phyloP scores from a whole-genome alignment of 1,284 basidiomycete genomes.

The Blastosporella zonata region DNA sequence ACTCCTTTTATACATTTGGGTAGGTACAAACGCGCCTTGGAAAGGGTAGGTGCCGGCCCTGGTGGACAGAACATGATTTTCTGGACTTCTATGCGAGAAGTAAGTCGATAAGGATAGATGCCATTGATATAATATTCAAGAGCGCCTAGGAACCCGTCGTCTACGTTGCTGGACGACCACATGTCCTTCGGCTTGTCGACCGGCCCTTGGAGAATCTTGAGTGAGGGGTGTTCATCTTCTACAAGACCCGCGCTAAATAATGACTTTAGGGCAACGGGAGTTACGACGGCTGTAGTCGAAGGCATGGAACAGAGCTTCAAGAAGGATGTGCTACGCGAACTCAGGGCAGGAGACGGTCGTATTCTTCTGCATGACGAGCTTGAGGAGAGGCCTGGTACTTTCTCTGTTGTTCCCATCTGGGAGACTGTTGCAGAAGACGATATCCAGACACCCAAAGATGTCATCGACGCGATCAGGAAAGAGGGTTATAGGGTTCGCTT shows the following conservation, averaged over 20 bases:
- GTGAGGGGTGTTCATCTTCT: conserved; percentile 43
- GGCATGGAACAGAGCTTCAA: conserved; percentile 91
- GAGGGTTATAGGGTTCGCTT: conserved; percentile 73
- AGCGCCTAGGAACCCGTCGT: conserved; percentile 83
- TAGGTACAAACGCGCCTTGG: conserved; percentile 80
- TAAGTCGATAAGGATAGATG: conserved; percentile 24
- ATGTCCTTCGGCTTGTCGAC: conserved; percentile 90
- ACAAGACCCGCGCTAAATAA: conserved; percentile 2
- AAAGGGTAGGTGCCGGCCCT: conserved; percentile 78
- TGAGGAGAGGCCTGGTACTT: conserved; percentile 88
- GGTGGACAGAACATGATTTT: conserved; percentile 70
- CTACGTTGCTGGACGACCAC: conserved; percentile 87
- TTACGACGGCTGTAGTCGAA: conserved; percentile 91
- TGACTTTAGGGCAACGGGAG: conserved; percentile 80
- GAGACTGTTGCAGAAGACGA: conserved; percentile 82
- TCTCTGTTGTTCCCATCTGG: conserved; percentile 87
- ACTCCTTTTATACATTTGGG: conserved; percentile 1
- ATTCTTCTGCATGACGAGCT: conserved; percentile 95
- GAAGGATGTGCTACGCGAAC: conserved; percentile 83
- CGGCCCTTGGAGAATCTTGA: conserved; percentile 91
- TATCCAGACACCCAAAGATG: conserved; percentile 91
- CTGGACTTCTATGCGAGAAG: conserved; percentile 93
- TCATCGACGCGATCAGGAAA: conserved; percentile 67
- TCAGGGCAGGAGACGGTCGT: conserved; percentile 71
- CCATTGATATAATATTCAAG: neutral